Evolutionary conservation across 129 eudicot genomes (phyloP), one percentile per base, ranked within the genome.

Genomic region (Calendula officinalis): DNA sequence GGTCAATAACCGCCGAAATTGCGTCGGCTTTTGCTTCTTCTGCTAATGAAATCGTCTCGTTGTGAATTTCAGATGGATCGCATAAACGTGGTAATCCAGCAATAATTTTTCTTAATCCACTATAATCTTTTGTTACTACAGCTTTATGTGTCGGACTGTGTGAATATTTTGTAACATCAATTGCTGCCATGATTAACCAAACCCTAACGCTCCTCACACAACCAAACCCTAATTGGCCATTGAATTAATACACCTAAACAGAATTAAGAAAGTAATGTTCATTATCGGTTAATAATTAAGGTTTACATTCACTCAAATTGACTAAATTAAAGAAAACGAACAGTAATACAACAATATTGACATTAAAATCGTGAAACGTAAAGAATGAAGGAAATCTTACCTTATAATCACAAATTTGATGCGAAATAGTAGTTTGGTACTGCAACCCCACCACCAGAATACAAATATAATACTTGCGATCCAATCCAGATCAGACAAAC

Each of bases 1-100:
- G 70, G 53, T 90, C 97, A 60, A 90, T 81, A 45, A 69, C 83
- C 1, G 91, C 78, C 0, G 97, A 82, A 48, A 90, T 80, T 7
- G 87, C 91, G 15, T 90, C 97, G 5, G 97, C 97, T 68, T 86
- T 83, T 2, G 81, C 76, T 69, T 90, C 97, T 63, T 84, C 97
- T 0, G 91, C 76, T 3, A 90, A 4, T 0, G 97, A 90, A 34
- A 73, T 70, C 1, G 95, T 64, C 34, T 90, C 97, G 1, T 73
- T 80, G 7, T 60, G 81, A 70, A 90, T 82, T 78, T 90, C 91
- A 0, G 87, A 67, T 0, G 95, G 92, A 56, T 90, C 87, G 12
- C 79, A 64, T 2, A 86, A 79, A 5, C 86, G 79, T 0, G 97
- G 97, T 7, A 90, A 78, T 10, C 71, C 76, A 0, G 86, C 80